Evolutionary conservation across 345 rosid genomes (phyloP).

Genomic region (Turnera subulata): DNA sequence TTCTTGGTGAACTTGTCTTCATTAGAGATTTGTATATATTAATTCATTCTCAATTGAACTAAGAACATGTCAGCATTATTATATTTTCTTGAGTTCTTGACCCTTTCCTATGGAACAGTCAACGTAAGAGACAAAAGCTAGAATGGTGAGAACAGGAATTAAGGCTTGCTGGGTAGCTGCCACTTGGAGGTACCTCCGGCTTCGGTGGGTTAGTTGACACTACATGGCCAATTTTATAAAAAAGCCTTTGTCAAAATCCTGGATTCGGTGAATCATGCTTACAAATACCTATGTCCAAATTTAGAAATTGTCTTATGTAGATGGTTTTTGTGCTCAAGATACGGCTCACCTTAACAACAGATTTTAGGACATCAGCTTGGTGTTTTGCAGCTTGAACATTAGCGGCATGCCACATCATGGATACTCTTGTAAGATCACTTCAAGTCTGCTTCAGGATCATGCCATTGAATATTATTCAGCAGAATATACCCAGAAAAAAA

Average conservation of each 20-base stretch:
- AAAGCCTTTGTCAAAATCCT: background rate
- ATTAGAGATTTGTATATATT: background rate
- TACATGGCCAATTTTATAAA: slow-evolving; percentile 2
- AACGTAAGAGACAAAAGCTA: slow-evolving; percentile 21
- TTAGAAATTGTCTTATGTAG: background rate
- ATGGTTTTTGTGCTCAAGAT: background rate
- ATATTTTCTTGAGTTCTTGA: slow-evolving; percentile 32
- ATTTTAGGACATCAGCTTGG: background rate
- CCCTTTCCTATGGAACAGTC: slow-evolving; percentile 35
- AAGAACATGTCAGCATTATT: slow-evolving; percentile 16
- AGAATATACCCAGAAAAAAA: no score
- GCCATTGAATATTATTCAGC: no score
- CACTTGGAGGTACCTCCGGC: slow-evolving; percentile 50
- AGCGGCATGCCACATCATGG: background rate
- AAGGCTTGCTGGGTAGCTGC: slow-evolving; percentile 37
- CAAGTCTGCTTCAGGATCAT: background rate
- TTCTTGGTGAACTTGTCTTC: slow-evolving; percentile 3
- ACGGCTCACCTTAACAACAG: background rate
- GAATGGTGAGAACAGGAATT: slow-evolving; percentile 6
- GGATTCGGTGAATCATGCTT: background rate
- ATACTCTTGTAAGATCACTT: background rate
- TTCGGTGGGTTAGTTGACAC: slow-evolving; percentile 18
- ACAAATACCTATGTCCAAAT: background rate
- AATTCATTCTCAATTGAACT: slow-evolving; percentile 1
- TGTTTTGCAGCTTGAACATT: background rate